Percentiles rank a stretch among this genome's conserved stretches.
Conservation (phyloP, 1,284 basidiomycete genomes). For the Ceratobasidium papillatum region DNA sequence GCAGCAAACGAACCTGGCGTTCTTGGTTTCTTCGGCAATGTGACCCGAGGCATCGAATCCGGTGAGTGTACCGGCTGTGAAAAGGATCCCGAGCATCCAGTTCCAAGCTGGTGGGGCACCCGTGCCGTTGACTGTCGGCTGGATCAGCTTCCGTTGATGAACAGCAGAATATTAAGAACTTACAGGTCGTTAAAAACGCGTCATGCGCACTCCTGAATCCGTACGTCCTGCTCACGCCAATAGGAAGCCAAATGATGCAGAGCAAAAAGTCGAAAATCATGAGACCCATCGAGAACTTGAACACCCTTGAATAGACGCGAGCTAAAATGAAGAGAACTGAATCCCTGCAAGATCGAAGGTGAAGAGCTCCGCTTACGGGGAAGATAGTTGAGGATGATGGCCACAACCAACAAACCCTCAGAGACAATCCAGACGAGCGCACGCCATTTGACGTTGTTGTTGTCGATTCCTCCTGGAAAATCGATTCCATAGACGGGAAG, state of each 20-base stretch:
- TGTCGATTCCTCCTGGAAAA: slow-evolving; percentile 77
- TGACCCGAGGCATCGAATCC: slow-evolving; percentile 90
- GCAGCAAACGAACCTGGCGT: slow-evolving; percentile 66
- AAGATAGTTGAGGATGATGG: slow-evolving; percentile 82
- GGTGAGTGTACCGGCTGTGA: slow-evolving; percentile 82
- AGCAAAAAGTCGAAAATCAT: slow-evolving; percentile 86
- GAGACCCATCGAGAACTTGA: slow-evolving; percentile 74
- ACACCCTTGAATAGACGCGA: slow-evolving; percentile 70
- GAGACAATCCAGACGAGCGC: slow-evolving; percentile 82
- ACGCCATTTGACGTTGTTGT: slow-evolving; percentile 81
- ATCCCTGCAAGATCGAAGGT: neutral
- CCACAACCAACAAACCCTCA: slow-evolving; percentile 70
- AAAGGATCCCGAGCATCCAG: slow-evolving; percentile 83
- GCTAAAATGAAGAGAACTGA: slow-evolving; percentile 45
- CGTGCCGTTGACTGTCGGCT: slow-evolving; percentile 78
- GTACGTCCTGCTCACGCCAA: slow-evolving; percentile 84
- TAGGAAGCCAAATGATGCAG: slow-evolving; percentile 87
- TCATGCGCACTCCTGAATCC: slow-evolving; percentile 81
- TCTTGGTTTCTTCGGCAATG: slow-evolving; percentile 88
- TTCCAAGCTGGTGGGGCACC: slow-evolving; percentile 86
- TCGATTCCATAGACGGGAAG: slow-evolving; percentile 78
- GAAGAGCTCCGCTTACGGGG: slow-evolving; percentile 60
- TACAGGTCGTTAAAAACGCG: slow-evolving; percentile 83
- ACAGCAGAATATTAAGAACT: slow-evolving; percentile 49
- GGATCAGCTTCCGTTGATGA: neutral